Conservation (phyloP, 2,329 filamentous ascomycete species). For the Colletotrichum eremochloae region DNA sequence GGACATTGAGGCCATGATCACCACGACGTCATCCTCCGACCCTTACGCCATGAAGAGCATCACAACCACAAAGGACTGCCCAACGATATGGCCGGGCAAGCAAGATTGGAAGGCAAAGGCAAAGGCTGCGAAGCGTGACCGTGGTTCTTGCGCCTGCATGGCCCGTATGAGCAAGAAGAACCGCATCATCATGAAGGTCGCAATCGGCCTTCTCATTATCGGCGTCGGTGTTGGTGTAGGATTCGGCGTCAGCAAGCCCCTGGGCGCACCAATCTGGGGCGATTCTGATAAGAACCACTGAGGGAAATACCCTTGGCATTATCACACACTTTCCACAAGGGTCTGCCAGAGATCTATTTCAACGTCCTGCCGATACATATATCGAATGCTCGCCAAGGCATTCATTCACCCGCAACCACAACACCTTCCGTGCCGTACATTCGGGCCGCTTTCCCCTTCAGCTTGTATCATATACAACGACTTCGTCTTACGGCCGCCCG, state of each 20-base stretch:
- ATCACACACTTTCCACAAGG: background rate
- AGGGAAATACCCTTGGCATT: background rate
- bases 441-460: conserved; percentile 34
- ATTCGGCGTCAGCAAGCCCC: conserved; percentile 71
- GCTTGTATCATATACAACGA: conserved; percentile 40
- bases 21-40: conserved; percentile 51
- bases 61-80: conserved; percentile 61
- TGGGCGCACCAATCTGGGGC: conserved; percentile 71
- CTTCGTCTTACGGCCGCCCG: conserved; percentile 16
- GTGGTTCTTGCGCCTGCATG: conserved; percentile 65
- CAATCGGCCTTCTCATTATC: conserved; percentile 65
- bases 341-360: background rate
- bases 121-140: conserved; percentile 66
- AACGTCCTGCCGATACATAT: background rate
- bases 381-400: conserved; percentile 21
- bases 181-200: conserved; percentile 67
- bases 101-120: conserved; percentile 72
- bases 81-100: conserved; percentile 70
- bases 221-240: conserved; percentile 69
- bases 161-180: conserved; percentile 67
- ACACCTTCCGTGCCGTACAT: conserved; percentile 15
- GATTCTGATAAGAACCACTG: conserved; percentile 3
- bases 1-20: conserved; percentile 68
- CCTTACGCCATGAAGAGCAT: conserved; percentile 52
- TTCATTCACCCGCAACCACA: background rate